Base-by-base conservation (phyloP, 108 stramenopile genomes). In the Pinguiococcus pyrenoidosus region DNA sequence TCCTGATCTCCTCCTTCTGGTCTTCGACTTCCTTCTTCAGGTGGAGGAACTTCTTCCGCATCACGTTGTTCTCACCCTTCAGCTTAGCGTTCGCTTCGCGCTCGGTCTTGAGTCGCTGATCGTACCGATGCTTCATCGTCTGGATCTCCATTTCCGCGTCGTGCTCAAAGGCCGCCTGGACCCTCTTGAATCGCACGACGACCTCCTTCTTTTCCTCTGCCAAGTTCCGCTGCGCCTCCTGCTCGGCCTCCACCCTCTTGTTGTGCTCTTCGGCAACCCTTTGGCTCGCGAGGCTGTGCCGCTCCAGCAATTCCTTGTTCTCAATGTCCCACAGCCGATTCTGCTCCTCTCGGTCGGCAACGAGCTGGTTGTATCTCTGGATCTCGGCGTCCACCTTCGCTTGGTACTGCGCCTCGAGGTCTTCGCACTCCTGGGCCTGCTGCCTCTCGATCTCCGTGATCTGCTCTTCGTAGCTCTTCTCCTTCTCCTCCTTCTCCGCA, bases 51-150 rank as follows among this genome's bases (percentile, higher is more conserved):
- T 69, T 69, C 59, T 67, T 73, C 59, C 66, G 69, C 68, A 73
- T 60, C 28, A 72, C 54, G 25, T 48, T 64, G 54, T 77, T 73
- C 52, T 74, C 72, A 8, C 66, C 73, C 49, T 36, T 64, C 0
- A 77, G 68, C 28, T 47, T 32, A 21, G 60, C 32, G 9, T 66
- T 69, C 13, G 49, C 63, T 10, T 72, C 52, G 35, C 54, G 37
- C 44, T 74, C 70, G 1, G 50, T 46, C 12, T 30, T 51, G 12
- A 76, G 62, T 48, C 58, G 59, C 3, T 32, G 36, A 45, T 64
- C 58, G 69, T 69, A 74, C 39, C 49, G 54, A 9, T 25, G 38
- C 18, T 23, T 49, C 33, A 17, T 35, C 34, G 3, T 17, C 44
- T 58, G 42, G 18, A 57, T 49, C 56, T 67, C 62, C 5, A 62